Percentiles rank a stretch among this genome's conserved stretches.
These are phyloP conservation scores for Solanum bulbocastanum DNA, from an alignment of 257 asterid genomes.

Conservation along the genomic window DNA sequence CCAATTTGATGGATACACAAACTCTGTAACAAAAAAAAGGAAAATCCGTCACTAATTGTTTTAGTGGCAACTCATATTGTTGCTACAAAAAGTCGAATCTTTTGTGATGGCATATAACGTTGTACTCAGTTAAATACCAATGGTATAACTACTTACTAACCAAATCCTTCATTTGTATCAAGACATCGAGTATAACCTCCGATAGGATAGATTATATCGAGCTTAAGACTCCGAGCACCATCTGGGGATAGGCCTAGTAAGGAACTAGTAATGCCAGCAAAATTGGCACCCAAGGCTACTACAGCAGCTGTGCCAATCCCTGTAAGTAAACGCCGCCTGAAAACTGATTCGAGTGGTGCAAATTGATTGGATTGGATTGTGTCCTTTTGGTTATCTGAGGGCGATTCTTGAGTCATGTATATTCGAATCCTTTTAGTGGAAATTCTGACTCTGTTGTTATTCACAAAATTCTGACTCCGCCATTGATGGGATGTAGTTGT, in stretches of 20 bases:
- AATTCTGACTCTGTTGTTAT: not conserved
- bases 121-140: not conserved
- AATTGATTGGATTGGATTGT: slow-evolving; percentile 41
- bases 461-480: not conserved
- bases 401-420: slow-evolving; percentile 13
- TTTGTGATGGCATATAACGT: not conserved
- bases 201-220: slow-evolving; percentile 72
- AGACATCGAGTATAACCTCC: slow-evolving; percentile 62
- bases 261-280: slow-evolving; percentile 66
- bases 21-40: slow-evolving; percentile 27
- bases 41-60: not conserved
- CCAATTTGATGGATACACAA: slow-evolving; percentile 77
- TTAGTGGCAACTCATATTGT: not conserved
- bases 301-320: slow-evolving; percentile 63
- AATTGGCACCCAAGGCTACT: slow-evolving; percentile 66
- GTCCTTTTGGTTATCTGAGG: slow-evolving; percentile 3
- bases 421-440: not conserved
- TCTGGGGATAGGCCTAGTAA: slow-evolving; percentile 70
- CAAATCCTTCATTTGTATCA: slow-evolving; percentile 59
- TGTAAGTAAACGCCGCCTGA: slow-evolving; percentile 54
- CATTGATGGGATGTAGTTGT: not conserved
- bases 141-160: slow-evolving; percentile 23
- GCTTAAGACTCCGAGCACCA: slow-evolving; percentile 56
- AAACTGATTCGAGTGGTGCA: slow-evolving; percentile 50
- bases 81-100: not conserved